Conservation (phyloP, 2,329 filamentous ascomycete genomes). For the Didymosphaeria variabile region DNA sequence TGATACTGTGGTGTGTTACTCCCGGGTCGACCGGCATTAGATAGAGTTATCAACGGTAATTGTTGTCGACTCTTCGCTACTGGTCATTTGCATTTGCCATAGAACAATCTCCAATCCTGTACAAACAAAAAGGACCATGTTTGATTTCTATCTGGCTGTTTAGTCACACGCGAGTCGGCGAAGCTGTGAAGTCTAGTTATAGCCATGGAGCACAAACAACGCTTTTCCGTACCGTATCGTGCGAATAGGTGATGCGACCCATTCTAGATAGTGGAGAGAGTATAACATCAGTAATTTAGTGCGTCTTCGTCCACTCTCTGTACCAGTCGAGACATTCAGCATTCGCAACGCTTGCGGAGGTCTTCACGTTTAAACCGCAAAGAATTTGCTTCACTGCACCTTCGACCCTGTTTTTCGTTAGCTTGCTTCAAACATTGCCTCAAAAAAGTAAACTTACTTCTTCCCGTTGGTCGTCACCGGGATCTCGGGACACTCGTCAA, state of each 20-base stretch:
- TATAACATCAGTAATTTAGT: slow-evolving; percentile 21
- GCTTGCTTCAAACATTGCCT: neutral
- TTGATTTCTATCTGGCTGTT: too few species aligned
- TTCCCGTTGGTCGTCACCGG: slow-evolving; percentile 95
- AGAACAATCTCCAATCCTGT: too few species aligned
- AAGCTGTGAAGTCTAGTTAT: neutral
- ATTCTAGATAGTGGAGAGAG: neutral
- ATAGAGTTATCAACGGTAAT: too few species aligned
- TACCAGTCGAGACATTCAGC: slow-evolving; percentile 91
- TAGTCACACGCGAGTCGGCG: neutral
- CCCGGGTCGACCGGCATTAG: too few species aligned
- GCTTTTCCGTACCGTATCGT: neutral
- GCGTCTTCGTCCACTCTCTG: slow-evolving; percentile 67
- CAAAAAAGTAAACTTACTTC: slow-evolving; percentile 68
- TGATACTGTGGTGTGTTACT: too few species aligned
- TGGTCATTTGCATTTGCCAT: neutral
- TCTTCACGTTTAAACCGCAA: slow-evolving; percentile 85
- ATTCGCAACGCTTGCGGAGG: slow-evolving; percentile 92
- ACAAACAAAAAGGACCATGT: neutral
- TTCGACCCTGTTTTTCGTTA: slow-evolving; percentile 72
- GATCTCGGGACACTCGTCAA: slow-evolving; percentile 86
- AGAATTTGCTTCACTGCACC: slow-evolving; percentile 96
- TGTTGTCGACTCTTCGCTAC: neutral
- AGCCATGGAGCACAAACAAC: neutral
- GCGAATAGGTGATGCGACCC: neutral